phyloP scores from a whole-genome alignment of 2,329 filamentous ascomycete genomes.

The Shiraia sp. region DNA sequence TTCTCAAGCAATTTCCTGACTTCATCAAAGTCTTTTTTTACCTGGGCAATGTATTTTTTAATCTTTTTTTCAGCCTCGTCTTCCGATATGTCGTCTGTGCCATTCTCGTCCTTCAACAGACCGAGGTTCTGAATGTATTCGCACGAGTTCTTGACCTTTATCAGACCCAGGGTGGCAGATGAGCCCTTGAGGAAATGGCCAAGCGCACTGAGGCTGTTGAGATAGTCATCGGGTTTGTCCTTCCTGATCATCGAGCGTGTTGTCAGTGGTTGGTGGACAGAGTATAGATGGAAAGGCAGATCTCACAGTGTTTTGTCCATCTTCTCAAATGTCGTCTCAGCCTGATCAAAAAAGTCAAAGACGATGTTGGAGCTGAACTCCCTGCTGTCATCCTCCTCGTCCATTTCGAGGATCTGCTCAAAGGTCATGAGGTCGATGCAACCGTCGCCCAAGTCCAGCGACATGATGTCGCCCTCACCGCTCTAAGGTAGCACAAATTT shows the following conservation, averaged over 20 bases:
- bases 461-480: slow-evolving; percentile 42
- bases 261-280: slow-evolving; percentile 12
- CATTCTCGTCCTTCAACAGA: slow-evolving; percentile 77
- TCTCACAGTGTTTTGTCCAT: slow-evolving; percentile 86
- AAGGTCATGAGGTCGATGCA: slow-evolving; percentile 81
- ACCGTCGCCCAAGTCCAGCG: slow-evolving; percentile 68
- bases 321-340: slow-evolving; percentile 78
- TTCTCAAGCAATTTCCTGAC: slow-evolving; percentile 70
- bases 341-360: slow-evolving; percentile 90
- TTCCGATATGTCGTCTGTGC: slow-evolving; percentile 67
- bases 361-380: slow-evolving; percentile 92
- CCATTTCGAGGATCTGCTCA: slow-evolving; percentile 97
- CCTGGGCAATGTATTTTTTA: slow-evolving; percentile 67
- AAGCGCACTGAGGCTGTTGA: slow-evolving; percentile 76
- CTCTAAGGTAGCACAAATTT: slow-evolving; percentile 17
- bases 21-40: slow-evolving; percentile 76
- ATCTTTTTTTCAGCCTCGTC: slow-evolving; percentile 70
- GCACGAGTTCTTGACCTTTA: slow-evolving; percentile 88
- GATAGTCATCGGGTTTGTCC: slow-evolving; percentile 57
- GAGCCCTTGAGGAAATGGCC: slow-evolving; percentile 98
- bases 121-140: slow-evolving; percentile 97
- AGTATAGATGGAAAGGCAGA: slow-evolving; percentile 14
- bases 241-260: slow-evolving; percentile 54
- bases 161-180: slow-evolving; percentile 88
- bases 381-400: slow-evolving; percentile 81